These are phyloP conservation scores for Saccharum hybrid DNA, from an alignment of 202 grass and related monocot genomes.

Conservation along the genomic window DNA sequence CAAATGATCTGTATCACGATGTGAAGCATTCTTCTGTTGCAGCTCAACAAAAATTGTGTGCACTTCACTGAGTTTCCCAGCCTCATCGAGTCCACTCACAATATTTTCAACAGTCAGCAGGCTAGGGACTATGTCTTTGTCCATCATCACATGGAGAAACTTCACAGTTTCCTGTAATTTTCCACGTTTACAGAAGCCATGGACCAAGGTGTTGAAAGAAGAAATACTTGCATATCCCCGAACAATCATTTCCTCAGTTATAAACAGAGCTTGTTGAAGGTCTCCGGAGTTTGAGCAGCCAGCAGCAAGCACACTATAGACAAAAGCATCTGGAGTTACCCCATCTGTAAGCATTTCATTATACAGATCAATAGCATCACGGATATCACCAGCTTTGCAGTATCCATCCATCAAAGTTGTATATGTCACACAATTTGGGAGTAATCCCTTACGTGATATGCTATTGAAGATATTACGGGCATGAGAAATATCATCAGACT, in stretches of 20 bases:
- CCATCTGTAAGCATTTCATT: constrained; percentile 68
- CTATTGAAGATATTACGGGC: constrained; percentile 52
- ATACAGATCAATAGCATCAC: constrained; percentile 61
- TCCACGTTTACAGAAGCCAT: constrained; percentile 64
- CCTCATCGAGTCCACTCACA: constrained; percentile 48
- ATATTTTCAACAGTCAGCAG: constrained; percentile 45
- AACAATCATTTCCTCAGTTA: constrained; percentile 47
- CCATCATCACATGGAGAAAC: constrained; percentile 56
- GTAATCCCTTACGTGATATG: constrained; percentile 53
- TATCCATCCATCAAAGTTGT: constrained; percentile 77
- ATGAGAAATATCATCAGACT: constrained; percentile 59
- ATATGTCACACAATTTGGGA: constrained; percentile 68
- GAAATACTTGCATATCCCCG: constrained; percentile 46
- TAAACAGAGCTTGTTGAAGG: constrained; percentile 44
- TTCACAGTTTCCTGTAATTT: constrained; percentile 60
- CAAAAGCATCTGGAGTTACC: constrained; percentile 59
- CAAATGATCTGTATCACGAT: constrained; percentile 30
- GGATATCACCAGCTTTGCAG: constrained; percentile 56
- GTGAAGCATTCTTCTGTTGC: constrained; percentile 48
- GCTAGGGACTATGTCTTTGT: constrained; percentile 50
- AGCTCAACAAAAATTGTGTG: constrained; percentile 53
- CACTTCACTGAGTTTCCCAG: constrained; percentile 44
- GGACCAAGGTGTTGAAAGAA: constrained; percentile 51
- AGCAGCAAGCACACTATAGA: constrained; percentile 54
- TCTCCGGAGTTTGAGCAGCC: constrained; percentile 55